These are phyloP conservation scores for Picochlorum sp. DNA, from an alignment of 139 green algal genomes.

Conservation along the genomic window DNA sequence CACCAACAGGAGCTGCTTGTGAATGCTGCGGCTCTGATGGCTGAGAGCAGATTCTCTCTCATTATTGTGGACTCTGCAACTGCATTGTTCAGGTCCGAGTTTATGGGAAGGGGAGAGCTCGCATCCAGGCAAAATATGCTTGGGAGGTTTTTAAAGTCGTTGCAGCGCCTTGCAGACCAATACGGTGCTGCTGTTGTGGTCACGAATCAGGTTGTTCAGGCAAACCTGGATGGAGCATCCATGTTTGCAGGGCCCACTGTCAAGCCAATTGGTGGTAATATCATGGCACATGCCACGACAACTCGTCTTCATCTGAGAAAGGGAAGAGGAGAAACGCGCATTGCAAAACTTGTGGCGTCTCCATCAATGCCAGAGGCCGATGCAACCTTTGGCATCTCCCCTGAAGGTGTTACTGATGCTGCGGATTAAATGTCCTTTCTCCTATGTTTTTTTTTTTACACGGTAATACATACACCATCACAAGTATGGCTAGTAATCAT, in stretches of 20 bases:
- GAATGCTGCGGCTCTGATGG: slow-evolving; percentile 86
- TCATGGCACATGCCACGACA: slow-evolving; percentile 99
- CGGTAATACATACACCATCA: too few species aligned
- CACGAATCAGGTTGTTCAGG: slow-evolving; percentile 95
- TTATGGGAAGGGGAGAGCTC: slow-evolving; percentile 82
- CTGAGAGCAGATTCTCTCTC: slow-evolving; percentile 83
- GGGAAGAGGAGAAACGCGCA: slow-evolving; percentile 75
- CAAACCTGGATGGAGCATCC: slow-evolving; percentile 79
- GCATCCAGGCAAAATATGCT: slow-evolving; percentile 74
- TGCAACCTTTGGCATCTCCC: slow-evolving; percentile 79
- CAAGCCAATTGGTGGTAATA: slow-evolving; percentile 99
- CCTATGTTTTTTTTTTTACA: too few species aligned
- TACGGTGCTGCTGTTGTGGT: slow-evolving; percentile 93
- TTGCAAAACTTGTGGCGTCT: slow-evolving; percentile 76
- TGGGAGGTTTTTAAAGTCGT: slow-evolving; percentile 76
- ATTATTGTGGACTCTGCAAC: slow-evolving; percentile 95
- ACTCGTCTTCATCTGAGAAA: slow-evolving; percentile 90
- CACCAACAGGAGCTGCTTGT: slow-evolving; percentile 89
- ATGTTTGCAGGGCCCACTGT: slow-evolving; percentile 87
- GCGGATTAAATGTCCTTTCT: neutral
- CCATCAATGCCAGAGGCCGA: slow-evolving; percentile 88
- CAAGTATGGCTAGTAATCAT: slow-evolving; percentile 74
- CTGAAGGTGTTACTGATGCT: slow-evolving; percentile 56
- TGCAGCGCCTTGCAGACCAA: slow-evolving; percentile 90
- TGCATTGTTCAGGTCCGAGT: slow-evolving; percentile 83